Evolutionary conservation across 306 rosid genomes (phyloP).

Genomic region (Cucurbita pepo): DNA sequence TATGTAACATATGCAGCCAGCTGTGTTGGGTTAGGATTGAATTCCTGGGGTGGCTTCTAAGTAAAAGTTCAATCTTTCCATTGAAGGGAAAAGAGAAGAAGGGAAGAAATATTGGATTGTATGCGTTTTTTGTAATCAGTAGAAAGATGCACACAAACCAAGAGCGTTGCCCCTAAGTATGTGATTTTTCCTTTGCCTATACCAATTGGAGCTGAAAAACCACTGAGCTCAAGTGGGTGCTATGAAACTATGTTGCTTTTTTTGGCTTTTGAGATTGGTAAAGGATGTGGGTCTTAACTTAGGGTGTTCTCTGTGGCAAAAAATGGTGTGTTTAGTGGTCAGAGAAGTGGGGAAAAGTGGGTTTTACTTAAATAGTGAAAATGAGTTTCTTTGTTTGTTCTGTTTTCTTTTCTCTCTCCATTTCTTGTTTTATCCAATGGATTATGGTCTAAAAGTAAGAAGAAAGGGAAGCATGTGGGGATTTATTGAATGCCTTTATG

Average conservation of each 20-base stretch:
- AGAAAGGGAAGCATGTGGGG: not conserved
- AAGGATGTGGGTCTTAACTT: not conserved
- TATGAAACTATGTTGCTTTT: not conserved
- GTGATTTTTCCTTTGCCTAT: not conserved
- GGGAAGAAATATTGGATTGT: not conserved
- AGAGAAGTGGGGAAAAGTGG: conserved; percentile 19
- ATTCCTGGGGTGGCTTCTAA: not conserved
- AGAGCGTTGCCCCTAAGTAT: not conserved
- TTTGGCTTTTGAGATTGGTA: not conserved
- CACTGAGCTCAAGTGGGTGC: not conserved
- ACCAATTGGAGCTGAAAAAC: not conserved
- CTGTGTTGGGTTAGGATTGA: not conserved
- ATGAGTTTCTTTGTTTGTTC: not conserved
- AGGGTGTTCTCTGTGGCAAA: not conserved
- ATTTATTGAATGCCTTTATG: not conserved
- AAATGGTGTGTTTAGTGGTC: conserved; percentile 18
- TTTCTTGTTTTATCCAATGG: not conserved
- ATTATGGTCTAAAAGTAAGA: conserved; percentile 1
- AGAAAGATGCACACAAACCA: conserved; percentile 1
- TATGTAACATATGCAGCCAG: not conserved
- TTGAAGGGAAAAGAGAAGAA: not conserved
- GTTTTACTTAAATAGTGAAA: conserved; percentile 20
- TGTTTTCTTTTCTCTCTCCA: not conserved
- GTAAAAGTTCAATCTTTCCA: not conserved
- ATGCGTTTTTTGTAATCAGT: not conserved